Evolutionary conservation across 768 basidiomycete genomes (phyloP).

Genomic region (Daedaleopsis sinensis): DNA sequence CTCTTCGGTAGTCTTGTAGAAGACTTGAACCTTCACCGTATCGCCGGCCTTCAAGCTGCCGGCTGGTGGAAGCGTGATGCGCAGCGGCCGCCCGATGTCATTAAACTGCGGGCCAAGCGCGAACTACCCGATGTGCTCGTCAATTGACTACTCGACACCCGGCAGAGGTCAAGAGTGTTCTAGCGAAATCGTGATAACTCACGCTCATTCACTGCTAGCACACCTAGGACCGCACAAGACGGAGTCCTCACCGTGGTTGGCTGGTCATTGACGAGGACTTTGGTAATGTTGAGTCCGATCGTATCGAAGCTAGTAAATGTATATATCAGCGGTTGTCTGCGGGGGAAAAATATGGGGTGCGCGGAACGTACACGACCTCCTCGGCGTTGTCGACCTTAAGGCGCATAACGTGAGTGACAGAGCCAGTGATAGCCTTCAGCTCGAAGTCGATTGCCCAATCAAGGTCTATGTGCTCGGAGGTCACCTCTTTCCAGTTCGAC

Average conservation of each 20-base stretch:
- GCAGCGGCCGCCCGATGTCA: conserved; percentile 79
- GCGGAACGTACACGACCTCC: conserved; percentile 58
- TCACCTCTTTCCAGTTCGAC: conserved; percentile 74
- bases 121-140: conserved; percentile 44
- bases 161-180: background rate
- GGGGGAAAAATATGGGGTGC: background rate
- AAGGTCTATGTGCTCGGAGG: conserved; percentile 68
- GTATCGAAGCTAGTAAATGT: conserved; percentile 68
- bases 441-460: conserved; percentile 82
- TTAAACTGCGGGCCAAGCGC: conserved; percentile 57
- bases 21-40: conserved; percentile 50
- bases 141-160: background rate
- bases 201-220: too few relatives aligned
- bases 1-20: conserved; percentile 73
- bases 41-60: conserved; percentile 46
- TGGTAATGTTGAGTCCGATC: conserved; percentile 60
- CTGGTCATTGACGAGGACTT: conserved; percentile 55
- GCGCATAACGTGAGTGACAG: conserved; percentile 61
- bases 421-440: conserved; percentile 60
- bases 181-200: too few relatives aligned
- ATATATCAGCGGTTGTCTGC: background rate
- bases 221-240: too few relatives aligned
- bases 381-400: conserved; percentile 55
- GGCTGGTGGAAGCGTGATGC: conserved; percentile 54
- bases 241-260: conserved; percentile 29